Conservation (phyloP, 1,284 basidiomycete genomes). For the Wolfiporia cocos region DNA sequence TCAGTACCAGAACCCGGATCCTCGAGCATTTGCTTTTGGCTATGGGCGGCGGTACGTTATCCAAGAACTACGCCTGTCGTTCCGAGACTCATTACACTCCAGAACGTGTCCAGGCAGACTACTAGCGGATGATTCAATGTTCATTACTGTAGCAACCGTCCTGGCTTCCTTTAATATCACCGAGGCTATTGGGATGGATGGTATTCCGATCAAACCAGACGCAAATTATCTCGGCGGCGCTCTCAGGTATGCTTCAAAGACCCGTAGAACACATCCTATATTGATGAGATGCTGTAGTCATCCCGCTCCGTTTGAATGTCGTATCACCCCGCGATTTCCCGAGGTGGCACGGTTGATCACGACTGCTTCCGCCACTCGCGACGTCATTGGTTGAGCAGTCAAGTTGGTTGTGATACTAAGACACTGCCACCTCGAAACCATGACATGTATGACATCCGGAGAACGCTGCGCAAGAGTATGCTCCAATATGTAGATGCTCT, state of each 20-base stretch:
- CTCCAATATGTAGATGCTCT: no score
- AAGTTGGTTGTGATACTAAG: no score
- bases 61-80: neutral
- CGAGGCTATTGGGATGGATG: constrained; percentile 2
- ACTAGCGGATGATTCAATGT: constrained; percentile 16
- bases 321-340: constrained; percentile 6
- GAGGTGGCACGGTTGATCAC: no score
- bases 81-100: neutral
- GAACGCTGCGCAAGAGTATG: no score
- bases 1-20: constrained; percentile 16
- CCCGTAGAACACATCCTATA: neutral
- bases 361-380: no score
- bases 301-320: constrained; percentile 29
- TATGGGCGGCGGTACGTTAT: constrained; percentile 21
- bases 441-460: no score
- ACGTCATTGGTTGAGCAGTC: no score
- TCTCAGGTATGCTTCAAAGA: no score
- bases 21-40: constrained; percentile 19
- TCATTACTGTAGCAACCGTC: constrained; percentile 13
- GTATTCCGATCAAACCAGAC: neutral
- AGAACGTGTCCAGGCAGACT: constrained; percentile 11
- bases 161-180: constrained; percentile 16
- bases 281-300: constrained; percentile 27
- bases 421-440: no score
- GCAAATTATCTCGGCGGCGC: constrained; percentile 1